Evolutionary conservation across 106 monocot species (phyloP).

Genomic region (Posidonia australis): DNA sequence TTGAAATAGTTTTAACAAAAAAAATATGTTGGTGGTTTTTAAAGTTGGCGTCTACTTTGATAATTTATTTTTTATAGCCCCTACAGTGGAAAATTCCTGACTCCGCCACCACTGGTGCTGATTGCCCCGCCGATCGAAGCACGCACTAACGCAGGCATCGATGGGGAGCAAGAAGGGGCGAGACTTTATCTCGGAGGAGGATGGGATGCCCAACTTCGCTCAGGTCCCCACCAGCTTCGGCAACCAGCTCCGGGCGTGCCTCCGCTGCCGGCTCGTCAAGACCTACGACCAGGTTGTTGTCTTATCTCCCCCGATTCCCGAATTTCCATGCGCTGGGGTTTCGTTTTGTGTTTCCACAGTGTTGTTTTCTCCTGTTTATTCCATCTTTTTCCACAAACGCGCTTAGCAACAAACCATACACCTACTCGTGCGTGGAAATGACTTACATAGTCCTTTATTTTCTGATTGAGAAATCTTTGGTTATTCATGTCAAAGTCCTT

Average conservation of each 20-base stretch:
- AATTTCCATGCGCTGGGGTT: background rate
- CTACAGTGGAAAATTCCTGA: no score
- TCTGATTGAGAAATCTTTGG: background rate
- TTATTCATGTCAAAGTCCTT: no score
- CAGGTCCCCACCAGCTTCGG: constrained; percentile 99
- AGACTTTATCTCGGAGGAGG: constrained; percentile 47
- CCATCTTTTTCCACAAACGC: background rate
- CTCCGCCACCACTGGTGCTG: no score
- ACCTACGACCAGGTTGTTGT: constrained; percentile 92
- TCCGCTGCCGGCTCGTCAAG: constrained; percentile 92
- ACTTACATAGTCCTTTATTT: background rate
- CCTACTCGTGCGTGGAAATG: background rate
- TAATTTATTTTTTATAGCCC: no score
- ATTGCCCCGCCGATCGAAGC: no score
- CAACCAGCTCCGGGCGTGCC: constrained; percentile 87
- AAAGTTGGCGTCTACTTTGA: no score
- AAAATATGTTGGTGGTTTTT: no score
- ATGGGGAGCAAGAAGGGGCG: constrained; percentile 20
- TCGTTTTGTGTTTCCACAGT: background rate
- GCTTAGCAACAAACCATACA: background rate
- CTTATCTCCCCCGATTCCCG: no score
- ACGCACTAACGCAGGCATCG: no score
- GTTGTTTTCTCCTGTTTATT: background rate
- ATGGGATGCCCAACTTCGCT: constrained; percentile 46
- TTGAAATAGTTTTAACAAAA: no score